These are phyloP conservation scores for Emmonsia crescens DNA, from an alignment of 2,329 filamentous ascomycete species.

Conservation along the genomic window DNA sequence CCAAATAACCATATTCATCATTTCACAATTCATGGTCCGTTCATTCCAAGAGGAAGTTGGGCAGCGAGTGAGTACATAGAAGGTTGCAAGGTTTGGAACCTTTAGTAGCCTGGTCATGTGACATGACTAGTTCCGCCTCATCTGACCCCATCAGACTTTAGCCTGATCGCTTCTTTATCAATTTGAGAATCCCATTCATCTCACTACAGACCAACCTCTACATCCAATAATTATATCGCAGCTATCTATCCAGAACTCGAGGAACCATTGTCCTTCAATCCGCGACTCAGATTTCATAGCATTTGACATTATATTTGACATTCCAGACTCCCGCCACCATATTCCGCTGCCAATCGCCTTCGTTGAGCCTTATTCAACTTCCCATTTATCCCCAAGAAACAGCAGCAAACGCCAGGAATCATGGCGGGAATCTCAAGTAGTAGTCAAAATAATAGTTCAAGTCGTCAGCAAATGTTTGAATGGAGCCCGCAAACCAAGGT, in stretches of 20 bases:
- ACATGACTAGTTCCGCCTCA: neutral
- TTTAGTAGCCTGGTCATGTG: too few relatives aligned
- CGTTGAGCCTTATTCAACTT: neutral
- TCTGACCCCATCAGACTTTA: neutral
- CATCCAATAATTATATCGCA: neutral
- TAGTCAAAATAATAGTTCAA: conserved; percentile 59
- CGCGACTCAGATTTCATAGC: neutral
- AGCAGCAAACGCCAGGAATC: neutral
- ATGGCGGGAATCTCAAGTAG: conserved; percentile 32
- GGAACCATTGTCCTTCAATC: neutral
- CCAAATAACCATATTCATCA: neutral
- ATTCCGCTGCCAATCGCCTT: too few relatives aligned
- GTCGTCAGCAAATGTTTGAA: conserved; percentile 50
- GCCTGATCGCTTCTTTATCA: neutral
- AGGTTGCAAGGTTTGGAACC: too few relatives aligned
- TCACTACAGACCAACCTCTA: neutral
- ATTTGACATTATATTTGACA: neutral
- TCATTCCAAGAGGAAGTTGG: too few relatives aligned
- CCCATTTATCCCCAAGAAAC: neutral
- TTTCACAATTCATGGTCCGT: neutral
- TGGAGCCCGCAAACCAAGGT: conserved; percentile 52
- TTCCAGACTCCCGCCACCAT: neutral
- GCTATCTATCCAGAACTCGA: neutral
- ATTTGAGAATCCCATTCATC: neutral
- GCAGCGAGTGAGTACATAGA: too few relatives aligned